These are phyloP conservation scores for Lineolata rhizophorae DNA, from an alignment of 495 filamentous ascomycete genomes.

Conservation along the genomic window DNA sequence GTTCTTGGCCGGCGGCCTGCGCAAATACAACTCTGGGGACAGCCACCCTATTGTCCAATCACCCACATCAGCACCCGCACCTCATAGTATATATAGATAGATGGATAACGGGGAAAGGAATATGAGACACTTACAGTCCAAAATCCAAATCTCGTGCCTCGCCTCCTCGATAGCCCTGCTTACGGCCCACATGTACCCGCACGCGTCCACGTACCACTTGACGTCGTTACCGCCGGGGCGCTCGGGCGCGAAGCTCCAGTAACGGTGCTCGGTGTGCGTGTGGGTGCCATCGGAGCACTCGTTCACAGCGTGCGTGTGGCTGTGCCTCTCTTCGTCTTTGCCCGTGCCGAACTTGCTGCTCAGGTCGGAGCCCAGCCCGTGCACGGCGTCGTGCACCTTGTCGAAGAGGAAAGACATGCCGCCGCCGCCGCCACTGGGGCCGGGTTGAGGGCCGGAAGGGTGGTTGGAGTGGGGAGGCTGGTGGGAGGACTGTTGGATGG, in stretches of 20 bases:
- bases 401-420: slow-evolving; percentile 28
- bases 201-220: slow-evolving; percentile 92
- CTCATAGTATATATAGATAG: too few relatives aligned
- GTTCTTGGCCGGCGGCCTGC: slow-evolving; percentile 62
- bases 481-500: slow-evolving; percentile 15
- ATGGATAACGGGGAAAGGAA: too few relatives aligned
- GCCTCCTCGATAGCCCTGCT: slow-evolving; percentile 68
- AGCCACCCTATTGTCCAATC: slow-evolving; percentile 41
- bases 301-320: slow-evolving; percentile 28
- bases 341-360: slow-evolving; percentile 21
- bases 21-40: slow-evolving; percentile 72
- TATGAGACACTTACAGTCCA: slow-evolving; percentile 52
- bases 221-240: slow-evolving; percentile 37
- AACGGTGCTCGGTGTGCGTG: slow-evolving; percentile 36
- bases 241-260: slow-evolving; percentile 59
- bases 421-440: too few relatives aligned
- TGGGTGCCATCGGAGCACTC: slow-evolving; percentile 23
- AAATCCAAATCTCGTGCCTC: slow-evolving; percentile 68
- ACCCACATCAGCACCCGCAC: not conserved
- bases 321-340: slow-evolving; percentile 6
- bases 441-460: slow-evolving; percentile 4
- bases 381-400: slow-evolving; percentile 31
- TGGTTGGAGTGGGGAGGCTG: too few relatives aligned
- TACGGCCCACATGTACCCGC: slow-evolving; percentile 80
- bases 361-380: slow-evolving; percentile 27